Base-by-base conservation (phyloP, 768 basidiomycete species). In the Lepiota brunneoincarnata region DNA sequence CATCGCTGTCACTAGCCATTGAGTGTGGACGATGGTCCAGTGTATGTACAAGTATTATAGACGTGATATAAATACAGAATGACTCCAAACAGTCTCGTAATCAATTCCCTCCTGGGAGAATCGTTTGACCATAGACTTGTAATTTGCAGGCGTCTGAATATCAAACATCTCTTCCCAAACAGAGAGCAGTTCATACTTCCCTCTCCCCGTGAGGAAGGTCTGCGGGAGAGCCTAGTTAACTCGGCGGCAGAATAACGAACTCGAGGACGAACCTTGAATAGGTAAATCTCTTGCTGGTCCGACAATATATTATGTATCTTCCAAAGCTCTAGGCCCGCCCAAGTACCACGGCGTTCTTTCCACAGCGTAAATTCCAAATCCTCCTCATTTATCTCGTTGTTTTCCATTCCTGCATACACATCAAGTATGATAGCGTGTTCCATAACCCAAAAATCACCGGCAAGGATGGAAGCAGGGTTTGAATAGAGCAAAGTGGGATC, bases 331-430 rank as follows among this genome's bases (percentile, higher is more conserved):
- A 61, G 66, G 15, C 60, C 59, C 41, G 50, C 56, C 70, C 71
- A 72, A 14, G 46, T 46, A n/a, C 60, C 64, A 26, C 57, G 35
- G 9, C 62, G 55, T 42, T 63, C 62, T 40, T 61, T 66, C 66
- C 66, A 70, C 23, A 69, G 46, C 4, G 69, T 54, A 42, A 70
- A 71, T 50, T 72, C 71, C 9, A 72, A 55, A 31, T 62, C 59
- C 10, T 66, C 64, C 26, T 66, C 65, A 6, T 49, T 26, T 36
- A 71, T 57, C 39, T 64, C 58, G 9, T 61, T 61, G n/a, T 45
- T 56, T 3, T 60, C 55, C 23, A 72, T 66, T 9, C 57, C 35
- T 0, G 49, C 45, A 42, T 70, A 61, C 6, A 68, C 66, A 48
- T 72, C 67, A 28, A 69, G 42, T 10, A 72, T 58, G 17, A 64